These are phyloP conservation scores for Colletotrichum cordylinicola DNA, from an alignment of 2,329 filamentous ascomycete genomes.

Conservation along the genomic window DNA sequence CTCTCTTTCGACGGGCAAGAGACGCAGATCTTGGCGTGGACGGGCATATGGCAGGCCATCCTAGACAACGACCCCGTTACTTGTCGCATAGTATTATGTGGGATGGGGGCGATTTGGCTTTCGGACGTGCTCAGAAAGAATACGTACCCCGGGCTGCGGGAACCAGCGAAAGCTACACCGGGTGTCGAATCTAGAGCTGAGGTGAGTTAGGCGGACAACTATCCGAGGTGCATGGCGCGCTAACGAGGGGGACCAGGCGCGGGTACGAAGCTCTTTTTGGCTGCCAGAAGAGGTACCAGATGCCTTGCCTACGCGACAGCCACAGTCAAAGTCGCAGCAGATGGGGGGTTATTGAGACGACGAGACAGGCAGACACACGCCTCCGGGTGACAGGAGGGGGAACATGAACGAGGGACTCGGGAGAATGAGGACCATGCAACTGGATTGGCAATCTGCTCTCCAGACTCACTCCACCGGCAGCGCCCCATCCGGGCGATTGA, in stretches of 20 bases:
- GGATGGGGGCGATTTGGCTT: conserved; percentile 13
- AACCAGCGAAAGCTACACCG: conserved; percentile 2
- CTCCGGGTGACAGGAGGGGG: not conserved
- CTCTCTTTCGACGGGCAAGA: not conserved
- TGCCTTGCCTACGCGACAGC: not conserved
- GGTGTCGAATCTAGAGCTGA: not conserved
- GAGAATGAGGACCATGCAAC: not conserved
- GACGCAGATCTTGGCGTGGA: conserved; percentile 11
- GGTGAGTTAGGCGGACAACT: conserved; percentile 12
- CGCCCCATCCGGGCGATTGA: conserved; percentile 12
- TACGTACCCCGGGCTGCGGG: conserved; percentile 4
- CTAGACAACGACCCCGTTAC: conserved; percentile 1
- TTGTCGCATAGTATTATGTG: conserved; percentile 1
- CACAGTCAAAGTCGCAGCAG: not conserved
- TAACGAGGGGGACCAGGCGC: not conserved
- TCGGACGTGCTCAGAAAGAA: conserved; percentile 3
- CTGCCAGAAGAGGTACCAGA: not conserved
- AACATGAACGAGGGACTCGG: not conserved
- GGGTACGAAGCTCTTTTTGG: not conserved
- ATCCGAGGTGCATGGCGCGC: not conserved
- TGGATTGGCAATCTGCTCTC: conserved; percentile 4
- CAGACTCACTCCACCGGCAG: not conserved
- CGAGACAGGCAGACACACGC: not conserved
- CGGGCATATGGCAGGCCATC: conserved; percentile 6
- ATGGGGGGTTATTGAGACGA: not conserved